A percentile compares a stretch with the other conserved stretches of the same genome.
Conservation (phyloP, 2,329 filamentous ascomycete genomes). For the Diplodia intermedia region DNA sequence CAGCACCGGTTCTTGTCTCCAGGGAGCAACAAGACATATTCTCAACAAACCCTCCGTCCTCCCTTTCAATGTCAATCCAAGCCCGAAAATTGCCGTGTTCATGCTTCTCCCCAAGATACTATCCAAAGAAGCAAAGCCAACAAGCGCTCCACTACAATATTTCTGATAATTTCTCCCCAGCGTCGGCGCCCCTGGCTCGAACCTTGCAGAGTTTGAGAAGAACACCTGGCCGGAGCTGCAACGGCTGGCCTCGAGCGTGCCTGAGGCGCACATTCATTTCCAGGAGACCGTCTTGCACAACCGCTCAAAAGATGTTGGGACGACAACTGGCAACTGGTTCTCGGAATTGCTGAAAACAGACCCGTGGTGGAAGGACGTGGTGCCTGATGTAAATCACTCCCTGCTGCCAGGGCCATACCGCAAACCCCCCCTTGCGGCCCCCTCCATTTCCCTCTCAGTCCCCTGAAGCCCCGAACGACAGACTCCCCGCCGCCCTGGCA, state of each 20-base stretch:
- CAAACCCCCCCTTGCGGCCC: constrained; percentile 1
- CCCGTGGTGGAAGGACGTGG: constrained; percentile 75
- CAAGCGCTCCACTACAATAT: background rate
- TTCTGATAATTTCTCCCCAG: constrained; percentile 35
- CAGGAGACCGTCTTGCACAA: constrained; percentile 67
- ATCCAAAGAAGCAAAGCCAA: background rate
- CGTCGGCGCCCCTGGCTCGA: constrained; percentile 51
- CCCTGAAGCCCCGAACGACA: background rate
- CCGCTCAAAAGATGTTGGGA: constrained; percentile 68
- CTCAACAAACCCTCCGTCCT: background rate
- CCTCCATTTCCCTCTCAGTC: constrained; percentile 2
- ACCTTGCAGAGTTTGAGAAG: constrained; percentile 50
- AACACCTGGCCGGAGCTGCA: constrained; percentile 55
- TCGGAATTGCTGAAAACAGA: constrained; percentile 70
- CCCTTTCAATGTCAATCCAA: background rate
- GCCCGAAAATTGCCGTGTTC: background rate
- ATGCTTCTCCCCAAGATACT: background rate
- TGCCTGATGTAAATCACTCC: constrained; percentile 64
- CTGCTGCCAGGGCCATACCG: constrained; percentile 37
- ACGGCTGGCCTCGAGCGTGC: constrained; percentile 62
- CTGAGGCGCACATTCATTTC: constrained; percentile 81
- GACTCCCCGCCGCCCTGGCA: background rate
- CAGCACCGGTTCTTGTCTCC: background rate
- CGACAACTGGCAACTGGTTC: constrained; percentile 64
- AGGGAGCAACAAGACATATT: background rate